These are phyloP conservation scores for Wickerhamiella brachini DNA, from an alignment of 805 yeast species.

Conservation along the genomic window DNA sequence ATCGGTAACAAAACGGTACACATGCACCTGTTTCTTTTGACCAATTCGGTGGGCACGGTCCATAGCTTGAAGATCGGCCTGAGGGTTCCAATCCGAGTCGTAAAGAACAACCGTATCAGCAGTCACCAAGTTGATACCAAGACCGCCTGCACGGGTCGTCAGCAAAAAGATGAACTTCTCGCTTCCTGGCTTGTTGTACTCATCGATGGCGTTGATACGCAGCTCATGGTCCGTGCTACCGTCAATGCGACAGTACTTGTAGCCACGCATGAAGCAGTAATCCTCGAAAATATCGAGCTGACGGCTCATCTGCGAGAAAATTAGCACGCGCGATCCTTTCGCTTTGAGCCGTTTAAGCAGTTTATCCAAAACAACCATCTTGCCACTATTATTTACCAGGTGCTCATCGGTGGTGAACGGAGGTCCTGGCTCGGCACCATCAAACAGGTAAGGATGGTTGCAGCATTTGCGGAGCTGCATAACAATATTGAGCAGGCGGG, in stretches of 20 bases:
- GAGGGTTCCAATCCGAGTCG: slow-evolving; percentile 97
- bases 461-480: slow-evolving; percentile 96
- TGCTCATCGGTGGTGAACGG: slow-evolving; percentile 95
- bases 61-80: slow-evolving; percentile 96
- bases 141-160: slow-evolving; percentile 94
- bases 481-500: slow-evolving; percentile 80
- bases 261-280: slow-evolving; percentile 74
- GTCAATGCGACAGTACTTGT: slow-evolving; percentile 81
- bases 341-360: slow-evolving; percentile 54
- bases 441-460: slow-evolving; percentile 91
- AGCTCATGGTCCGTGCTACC: slow-evolving; percentile 91
- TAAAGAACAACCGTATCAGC: slow-evolving; percentile 83
- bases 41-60: slow-evolving; percentile 97
- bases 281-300: slow-evolving; percentile 82
- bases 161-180: slow-evolving; percentile 71
- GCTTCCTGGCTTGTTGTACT: slow-evolving; percentile 69
- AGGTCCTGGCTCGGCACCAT: slow-evolving; percentile 99
- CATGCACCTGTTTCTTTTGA: slow-evolving; percentile 89
- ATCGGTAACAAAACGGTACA: slow-evolving; percentile 85
- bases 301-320: slow-evolving; percentile 90
- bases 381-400: slow-evolving; percentile 76
- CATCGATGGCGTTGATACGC: slow-evolving; percentile 84
- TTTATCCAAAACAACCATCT: slow-evolving; percentile 79
- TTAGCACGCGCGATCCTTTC: slow-evolving; percentile 79
- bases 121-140: slow-evolving; percentile 82